phyloP scores from a whole-genome alignment of 805 yeast genomes.

The Starmerella cellae region DNA sequence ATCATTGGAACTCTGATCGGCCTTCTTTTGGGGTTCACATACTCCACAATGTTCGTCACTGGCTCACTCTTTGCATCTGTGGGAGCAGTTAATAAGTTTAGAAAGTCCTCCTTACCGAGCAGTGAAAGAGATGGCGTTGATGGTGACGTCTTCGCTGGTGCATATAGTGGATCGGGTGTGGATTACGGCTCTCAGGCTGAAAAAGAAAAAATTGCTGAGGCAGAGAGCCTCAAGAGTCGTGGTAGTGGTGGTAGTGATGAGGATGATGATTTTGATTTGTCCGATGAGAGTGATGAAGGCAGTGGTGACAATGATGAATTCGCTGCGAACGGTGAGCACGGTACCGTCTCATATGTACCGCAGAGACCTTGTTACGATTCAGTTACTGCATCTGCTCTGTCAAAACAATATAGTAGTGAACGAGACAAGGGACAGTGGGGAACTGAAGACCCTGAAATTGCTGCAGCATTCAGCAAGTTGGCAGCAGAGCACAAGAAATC shows the following conservation, averaged over 20 bases:
- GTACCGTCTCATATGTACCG: conserved; percentile 7
- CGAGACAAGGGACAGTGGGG: not conserved
- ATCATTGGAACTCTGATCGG: not conserved
- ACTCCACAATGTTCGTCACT: not conserved
- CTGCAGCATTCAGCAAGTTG: not conserved
- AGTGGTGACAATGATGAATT: not conserved
- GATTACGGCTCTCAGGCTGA: not conserved
- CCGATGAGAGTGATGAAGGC: conserved; percentile 15
- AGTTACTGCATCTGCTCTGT: not conserved
- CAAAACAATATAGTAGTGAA: not conserved
- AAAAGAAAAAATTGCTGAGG: not conserved
- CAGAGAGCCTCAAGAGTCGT: not conserved
- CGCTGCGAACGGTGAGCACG: not conserved
- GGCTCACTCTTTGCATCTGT: no score
- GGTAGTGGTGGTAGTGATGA: conserved; percentile 3
- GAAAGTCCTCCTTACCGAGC: not conserved
- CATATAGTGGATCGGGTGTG: not conserved
- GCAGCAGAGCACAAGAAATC: not conserved
- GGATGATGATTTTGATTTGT: conserved; percentile 15
- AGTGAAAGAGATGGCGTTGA: not conserved
- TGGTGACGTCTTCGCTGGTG: not conserved
- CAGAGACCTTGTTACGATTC: conserved; percentile 1
- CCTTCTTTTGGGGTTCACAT: not conserved
- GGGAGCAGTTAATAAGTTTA: not conserved
- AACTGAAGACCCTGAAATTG: conserved; percentile 4